Base-by-base conservation (phyloP, 2,329 filamentous ascomycete species). In the Nemania sp. region DNA sequence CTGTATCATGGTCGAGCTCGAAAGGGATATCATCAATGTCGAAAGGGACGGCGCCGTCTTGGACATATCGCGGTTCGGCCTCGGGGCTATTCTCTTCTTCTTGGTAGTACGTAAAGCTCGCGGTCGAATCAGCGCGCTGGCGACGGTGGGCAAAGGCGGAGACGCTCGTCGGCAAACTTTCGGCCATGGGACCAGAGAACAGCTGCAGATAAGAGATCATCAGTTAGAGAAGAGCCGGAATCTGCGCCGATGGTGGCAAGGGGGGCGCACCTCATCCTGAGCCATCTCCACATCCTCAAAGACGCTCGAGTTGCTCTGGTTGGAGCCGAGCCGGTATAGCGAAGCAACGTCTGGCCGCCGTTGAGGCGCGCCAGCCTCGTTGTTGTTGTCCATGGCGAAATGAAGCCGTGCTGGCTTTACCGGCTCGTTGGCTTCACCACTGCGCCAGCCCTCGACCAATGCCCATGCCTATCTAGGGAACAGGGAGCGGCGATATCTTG, bases 251-350 rank as follows among this genome's bases (percentile, higher is more conserved):
- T 47, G 15, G 29, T 20, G 40, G 56, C 17, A 42, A 17, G 32
- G 42, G 42, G 48, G 10, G 39, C 65, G 18, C 63, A 95, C 91
- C 85, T 98, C 94, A 74, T 97, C 91, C 53, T 96, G 92, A 18
- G 95, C 94, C 95, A 99, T 98, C 75, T 97, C 94, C n/a, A 98
- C 93, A 76, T 97, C 92, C 67, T 92, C 92, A 69, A 97, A 89
- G 68, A 97, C 88, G 76, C 91, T 96, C 37, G 88, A 82, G 76
- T 83, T 87, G 77, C 90, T 92, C 69, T 87, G 81, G 70, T 91
- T 91, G 53, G 88, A 90, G 66, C 82, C 81, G 57, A 89, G 81
- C 55, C 88, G 81, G 75, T 91, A 91, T 64, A 90, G 72, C 53
- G 73, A 55, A 17, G 69, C 49, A 20, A 61, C 61, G 17, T 60